Evolutionary conservation across 306 rosid genomes (phyloP).

Genomic region (Corylus avellana): DNA sequence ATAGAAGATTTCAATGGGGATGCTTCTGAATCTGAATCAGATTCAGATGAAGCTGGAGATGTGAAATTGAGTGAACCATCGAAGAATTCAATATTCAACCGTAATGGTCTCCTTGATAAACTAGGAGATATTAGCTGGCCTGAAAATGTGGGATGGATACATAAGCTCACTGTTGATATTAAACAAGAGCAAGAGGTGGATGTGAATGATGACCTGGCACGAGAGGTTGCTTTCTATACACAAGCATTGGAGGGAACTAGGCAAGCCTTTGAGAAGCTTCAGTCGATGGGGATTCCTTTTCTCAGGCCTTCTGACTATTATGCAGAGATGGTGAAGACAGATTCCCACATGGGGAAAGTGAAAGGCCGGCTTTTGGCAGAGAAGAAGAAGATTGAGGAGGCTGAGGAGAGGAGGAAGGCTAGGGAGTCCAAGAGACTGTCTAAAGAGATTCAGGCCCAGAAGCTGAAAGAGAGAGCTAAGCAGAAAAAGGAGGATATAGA

Average conservation of each 20-base stretch:
- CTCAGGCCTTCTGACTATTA: constrained; percentile 84
- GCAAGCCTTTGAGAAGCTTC: constrained; percentile 72
- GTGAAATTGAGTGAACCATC: constrained; percentile 64
- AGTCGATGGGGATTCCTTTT: constrained; percentile 69
- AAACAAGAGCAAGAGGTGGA: constrained; percentile 81
- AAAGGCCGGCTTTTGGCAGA: constrained; percentile 71
- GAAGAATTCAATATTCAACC: constrained; percentile 60
- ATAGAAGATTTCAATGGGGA: constrained; percentile 35
- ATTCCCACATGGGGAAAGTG: constrained; percentile 77
- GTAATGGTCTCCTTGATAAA: constrained; percentile 73
- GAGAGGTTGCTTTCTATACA: constrained; percentile 79
- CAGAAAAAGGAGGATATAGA: constrained; percentile 86
- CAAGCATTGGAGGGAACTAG: constrained; percentile 87
- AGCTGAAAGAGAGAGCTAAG: constrained; percentile 79
- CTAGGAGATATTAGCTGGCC: constrained; percentile 93
- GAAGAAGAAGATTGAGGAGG: constrained; percentile 78
- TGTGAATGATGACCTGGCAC: constrained; percentile 79
- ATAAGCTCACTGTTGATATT: constrained; percentile 68
- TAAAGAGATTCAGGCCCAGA: constrained; percentile 83
- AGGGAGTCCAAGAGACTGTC: constrained; percentile 78
- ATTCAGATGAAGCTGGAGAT: constrained; percentile 54
- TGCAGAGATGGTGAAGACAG: constrained; percentile 93
- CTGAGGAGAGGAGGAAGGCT: constrained; percentile 86
- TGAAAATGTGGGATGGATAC: constrained; percentile 67
- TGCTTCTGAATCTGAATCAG: constrained; percentile 56